Percentiles rank a stretch among this genome's conserved stretches.
Conservation (phyloP, 139 green algal genomes). For the Astrephomene gubernaculifera region DNA sequence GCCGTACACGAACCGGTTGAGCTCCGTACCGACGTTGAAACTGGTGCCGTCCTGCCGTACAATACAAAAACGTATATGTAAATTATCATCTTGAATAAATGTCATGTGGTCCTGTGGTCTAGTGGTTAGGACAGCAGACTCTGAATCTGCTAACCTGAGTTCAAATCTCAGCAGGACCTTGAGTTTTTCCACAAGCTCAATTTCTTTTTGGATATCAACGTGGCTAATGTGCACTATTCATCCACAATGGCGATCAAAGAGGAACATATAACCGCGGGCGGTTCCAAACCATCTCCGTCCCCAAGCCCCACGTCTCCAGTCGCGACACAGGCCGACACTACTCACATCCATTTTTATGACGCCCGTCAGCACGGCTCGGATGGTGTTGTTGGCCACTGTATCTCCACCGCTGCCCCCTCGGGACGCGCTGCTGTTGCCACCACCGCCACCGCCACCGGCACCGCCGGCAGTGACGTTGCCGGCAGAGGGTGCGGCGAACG, state of each 20-base stretch:
- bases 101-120: too few species aligned
- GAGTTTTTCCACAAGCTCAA: too few species aligned
- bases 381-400: conserved; percentile 22
- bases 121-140: too few species aligned
- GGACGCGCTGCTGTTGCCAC: neutral
- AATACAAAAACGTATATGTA: neutral
- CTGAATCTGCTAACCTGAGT: too few species aligned
- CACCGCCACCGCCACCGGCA: neutral
- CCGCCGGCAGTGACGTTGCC: neutral
- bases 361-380: conserved; percentile 17
- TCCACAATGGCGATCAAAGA: too few species aligned
- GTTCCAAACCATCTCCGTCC: too few species aligned
- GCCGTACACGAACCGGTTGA: conserved; percentile 40
- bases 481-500: neutral
- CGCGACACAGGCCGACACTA: too few species aligned
- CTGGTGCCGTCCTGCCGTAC: conserved; percentile 24
- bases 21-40: conserved; percentile 30
- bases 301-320: neutral
- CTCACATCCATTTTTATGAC: neutral
- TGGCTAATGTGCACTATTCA: too few species aligned
- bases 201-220: too few species aligned
- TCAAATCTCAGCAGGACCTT: too few species aligned
- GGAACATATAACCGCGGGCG: too few species aligned
- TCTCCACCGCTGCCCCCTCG: neutral
- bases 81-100: too few species aligned